Percentiles rank a stretch among this genome's conserved stretches.
Conservation (phyloP, 225 moss, liverwort and hornwort species). For the Pleurozium schreberi region DNA sequence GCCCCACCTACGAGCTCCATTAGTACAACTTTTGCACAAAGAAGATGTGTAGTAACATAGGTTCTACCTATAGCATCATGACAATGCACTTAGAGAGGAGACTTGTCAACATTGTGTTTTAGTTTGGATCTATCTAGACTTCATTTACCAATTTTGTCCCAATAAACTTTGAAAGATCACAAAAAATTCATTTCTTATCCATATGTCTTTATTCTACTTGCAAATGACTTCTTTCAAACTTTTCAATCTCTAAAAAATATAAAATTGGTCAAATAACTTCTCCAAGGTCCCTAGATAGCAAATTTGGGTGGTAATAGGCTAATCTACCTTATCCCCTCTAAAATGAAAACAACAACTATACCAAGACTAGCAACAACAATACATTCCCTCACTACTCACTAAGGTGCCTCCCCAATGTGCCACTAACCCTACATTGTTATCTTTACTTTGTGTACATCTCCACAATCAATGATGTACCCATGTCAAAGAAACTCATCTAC, state of each 20-base stretch:
- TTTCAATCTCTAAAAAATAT: neutral
- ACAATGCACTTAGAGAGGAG: neutral
- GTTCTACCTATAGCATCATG: neutral
- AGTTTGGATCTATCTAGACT: rapidly evolving
- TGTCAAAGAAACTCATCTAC: neutral
- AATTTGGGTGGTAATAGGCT: rapidly evolving
- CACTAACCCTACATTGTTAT: rapidly evolving
- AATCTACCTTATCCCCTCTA: rapidly evolving
- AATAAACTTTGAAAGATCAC: neutral
- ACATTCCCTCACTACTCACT: rapidly evolving
- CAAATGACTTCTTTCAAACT: neutral
- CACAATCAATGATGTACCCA: neutral
- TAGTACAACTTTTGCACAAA: neutral
- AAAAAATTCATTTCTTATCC: no score
- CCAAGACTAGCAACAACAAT: no score
- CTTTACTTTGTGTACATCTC: neutral
- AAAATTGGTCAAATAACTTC: neutral
- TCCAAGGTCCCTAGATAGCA: neutral
- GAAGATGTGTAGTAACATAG: no score
- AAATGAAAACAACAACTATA: neutral
- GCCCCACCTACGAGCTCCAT: neutral
- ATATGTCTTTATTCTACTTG: neutral
- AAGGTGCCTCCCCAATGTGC: neutral
- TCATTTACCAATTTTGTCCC: rapidly evolving
- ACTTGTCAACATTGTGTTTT: rapidly evolving